Base-by-base conservation (phyloP, 1,139 yeast species). In the Kodamaea ohmeri region DNA sequence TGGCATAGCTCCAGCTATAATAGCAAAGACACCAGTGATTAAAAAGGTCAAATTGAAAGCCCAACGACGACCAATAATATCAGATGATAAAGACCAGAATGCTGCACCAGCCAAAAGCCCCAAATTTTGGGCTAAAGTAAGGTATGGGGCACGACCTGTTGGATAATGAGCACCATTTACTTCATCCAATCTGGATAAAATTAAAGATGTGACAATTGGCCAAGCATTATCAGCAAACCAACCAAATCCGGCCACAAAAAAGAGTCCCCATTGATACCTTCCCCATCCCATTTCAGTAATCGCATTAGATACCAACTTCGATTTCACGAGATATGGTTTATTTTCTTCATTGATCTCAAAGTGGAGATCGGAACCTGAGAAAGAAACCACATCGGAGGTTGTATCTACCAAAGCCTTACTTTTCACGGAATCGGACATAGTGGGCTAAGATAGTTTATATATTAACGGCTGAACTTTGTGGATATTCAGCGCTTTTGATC, bases 191-290 rank as follows among this genome's bases (percentile, higher is more conserved):
- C 69, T 46, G 16, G 64, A 60, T 28, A 67, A 46, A 12, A 69
- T 61, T 39, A 67, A 59, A 18, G 66, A 53, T 1, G 69, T 64
- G 3, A 62, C 70, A 8, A 66, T 56, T 2, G 74, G 74, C 68
- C 71, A 68, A 4, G 69, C 67, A 44, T 68, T 68, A 45, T 68
- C 74, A 8, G 70, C 59, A 35, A 66, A 52, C 73, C 74, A 68
- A 1, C 74, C 73, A 44, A 67, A 67, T 1, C 73, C 73, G 3
- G 72, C 69, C 8, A 67, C 73, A 33, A 65, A 53, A 31, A 67
- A 63, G n/a, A 67, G 52, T 3, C 72, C 72, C 27, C 45, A 42
- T 43, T 69, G 75, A 47, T 69, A 69, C 27, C 57, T 52, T 1
- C 75, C 75, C 51, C 65, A 69, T 2, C 73, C 75, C 24, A 69